Conservation (phyloP, 352 stramenopile genomes). For the Phytopythium chamaehyphon region DNA sequence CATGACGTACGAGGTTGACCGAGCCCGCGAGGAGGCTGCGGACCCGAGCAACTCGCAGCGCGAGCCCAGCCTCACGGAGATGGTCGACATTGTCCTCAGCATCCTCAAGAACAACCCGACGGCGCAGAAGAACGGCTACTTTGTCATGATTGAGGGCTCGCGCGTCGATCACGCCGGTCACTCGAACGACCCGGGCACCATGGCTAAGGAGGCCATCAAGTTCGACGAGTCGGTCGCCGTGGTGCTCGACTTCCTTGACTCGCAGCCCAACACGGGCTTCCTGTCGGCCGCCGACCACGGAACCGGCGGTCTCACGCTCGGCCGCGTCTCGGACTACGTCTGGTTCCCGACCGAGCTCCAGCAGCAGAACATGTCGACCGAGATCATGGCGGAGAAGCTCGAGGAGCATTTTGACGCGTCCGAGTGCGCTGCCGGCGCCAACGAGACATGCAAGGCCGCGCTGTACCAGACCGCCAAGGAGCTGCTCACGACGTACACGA, state of each 20-base stretch:
- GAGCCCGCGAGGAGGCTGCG: slow-evolving; percentile 24
- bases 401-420: slow-evolving; percentile 24
- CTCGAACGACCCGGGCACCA: slow-evolving; percentile 63
- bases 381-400: slow-evolving; percentile 44
- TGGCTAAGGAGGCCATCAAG: slow-evolving; percentile 61
- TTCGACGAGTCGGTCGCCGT: slow-evolving; percentile 70
- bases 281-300: slow-evolving; percentile 62
- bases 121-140: slow-evolving; percentile 72
- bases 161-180: slow-evolving; percentile 64
- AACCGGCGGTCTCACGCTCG: slow-evolving; percentile 58
- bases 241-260: slow-evolving; percentile 50
- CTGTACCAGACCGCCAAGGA: slow-evolving; percentile 34
- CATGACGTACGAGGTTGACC: slow-evolving; percentile 73
- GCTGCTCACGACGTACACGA: slow-evolving; percentile 49
- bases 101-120: slow-evolving; percentile 67
- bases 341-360: slow-evolving; percentile 47
- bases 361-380: slow-evolving; percentile 57
- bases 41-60: slow-evolving; percentile 34
- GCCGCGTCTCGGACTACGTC: slow-evolving; percentile 35
- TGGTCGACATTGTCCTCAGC: slow-evolving; percentile 55
- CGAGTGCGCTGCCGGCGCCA: slow-evolving; percentile 25
- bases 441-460: slow-evolving; percentile 40
- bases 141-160: slow-evolving; percentile 75
- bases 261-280: slow-evolving; percentile 44
- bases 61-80: slow-evolving; percentile 55